phyloP scores from a whole-genome alignment of 805 yeast genomes.

The Priceomyces haplophilus region DNA sequence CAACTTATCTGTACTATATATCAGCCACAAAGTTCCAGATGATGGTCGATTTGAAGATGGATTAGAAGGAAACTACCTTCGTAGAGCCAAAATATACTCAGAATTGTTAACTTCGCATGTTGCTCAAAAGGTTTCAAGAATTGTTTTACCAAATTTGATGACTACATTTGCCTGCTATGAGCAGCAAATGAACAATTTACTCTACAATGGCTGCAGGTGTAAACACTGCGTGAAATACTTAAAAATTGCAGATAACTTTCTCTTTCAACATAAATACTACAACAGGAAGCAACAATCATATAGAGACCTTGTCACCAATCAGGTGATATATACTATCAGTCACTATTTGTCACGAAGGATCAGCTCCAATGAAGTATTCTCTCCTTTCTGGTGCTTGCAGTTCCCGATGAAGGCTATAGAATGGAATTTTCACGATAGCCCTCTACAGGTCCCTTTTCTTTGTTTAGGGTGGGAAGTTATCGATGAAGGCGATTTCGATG shows the following conservation, averaged over 20 bases:
- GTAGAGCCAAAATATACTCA: slow-evolving; percentile 54
- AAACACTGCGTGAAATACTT: slow-evolving; percentile 49
- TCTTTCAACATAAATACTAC: slow-evolving; percentile 63
- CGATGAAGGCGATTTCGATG: slow-evolving; percentile 39
- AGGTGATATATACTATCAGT: slow-evolving; percentile 53
- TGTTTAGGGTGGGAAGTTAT: slow-evolving; percentile 32
- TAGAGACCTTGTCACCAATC: slow-evolving; percentile 60
- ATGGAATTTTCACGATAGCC: slow-evolving; percentile 33
- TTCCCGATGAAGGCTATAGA: slow-evolving; percentile 19
- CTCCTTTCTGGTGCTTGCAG: slow-evolving; percentile 10
- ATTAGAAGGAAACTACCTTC: slow-evolving; percentile 67
- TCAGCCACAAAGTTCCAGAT: slow-evolving; percentile 58
- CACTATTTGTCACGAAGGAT: slow-evolving; percentile 39
- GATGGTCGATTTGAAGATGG: slow-evolving; percentile 62
- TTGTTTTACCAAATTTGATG: slow-evolving; percentile 59
- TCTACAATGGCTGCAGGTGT: slow-evolving; percentile 81
- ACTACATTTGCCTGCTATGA: slow-evolving; percentile 66
- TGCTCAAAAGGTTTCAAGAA: slow-evolving; percentile 30
- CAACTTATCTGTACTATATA: slow-evolving; percentile 40
- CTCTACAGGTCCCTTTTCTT: slow-evolving; percentile 27
- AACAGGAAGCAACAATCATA: slow-evolving; percentile 43
- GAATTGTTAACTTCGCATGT: slow-evolving; percentile 43
- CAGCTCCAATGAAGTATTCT: slow-evolving; percentile 10
- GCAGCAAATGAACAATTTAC: slow-evolving; percentile 60
- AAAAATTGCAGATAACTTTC: slow-evolving; percentile 53